Percentiles rank a stretch among this genome's conserved stretches.
Conservation (phyloP, 2,329 filamentous ascomycete genomes). For the Aspergillus sp. region DNA sequence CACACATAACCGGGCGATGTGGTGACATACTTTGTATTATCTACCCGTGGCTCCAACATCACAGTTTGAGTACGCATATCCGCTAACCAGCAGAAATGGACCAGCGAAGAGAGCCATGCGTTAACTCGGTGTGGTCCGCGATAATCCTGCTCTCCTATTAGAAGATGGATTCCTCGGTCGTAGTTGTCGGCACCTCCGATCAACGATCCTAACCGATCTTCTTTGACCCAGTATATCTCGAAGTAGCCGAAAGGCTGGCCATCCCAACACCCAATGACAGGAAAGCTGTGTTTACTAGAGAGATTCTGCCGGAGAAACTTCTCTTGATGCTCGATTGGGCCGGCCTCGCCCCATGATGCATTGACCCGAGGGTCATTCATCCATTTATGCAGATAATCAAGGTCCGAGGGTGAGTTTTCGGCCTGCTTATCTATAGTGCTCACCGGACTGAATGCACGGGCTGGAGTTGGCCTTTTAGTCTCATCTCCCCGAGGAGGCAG, state of each 20-base stretch:
- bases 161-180: constrained; percentile 82
- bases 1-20: not conserved
- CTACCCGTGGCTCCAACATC: constrained; percentile 83
- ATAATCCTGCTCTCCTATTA: constrained; percentile 91
- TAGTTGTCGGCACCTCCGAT: constrained; percentile 70
- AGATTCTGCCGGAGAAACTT: constrained; percentile 68
- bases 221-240: constrained; percentile 97
- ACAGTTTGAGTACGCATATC: constrained; percentile 81
- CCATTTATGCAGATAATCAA: constrained; percentile 78
- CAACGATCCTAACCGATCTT: constrained; percentile 74
- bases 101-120: constrained; percentile 78
- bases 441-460: constrained; percentile 30
- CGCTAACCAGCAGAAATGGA: constrained; percentile 79
- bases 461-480: constrained; percentile 23
- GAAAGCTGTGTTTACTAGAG: constrained; percentile 73
- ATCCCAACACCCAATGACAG: constrained; percentile 90
- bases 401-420: constrained; percentile 53
- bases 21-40: constrained; percentile 75
- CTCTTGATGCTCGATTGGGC: constrained; percentile 56
- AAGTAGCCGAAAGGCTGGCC: constrained; percentile 96
- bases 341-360: constrained; percentile 77
- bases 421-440: constrained; percentile 41
- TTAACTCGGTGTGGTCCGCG: constrained; percentile 73
- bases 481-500: constrained; percentile 58
- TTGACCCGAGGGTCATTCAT: constrained; percentile 82